These are phyloP conservation scores for Murraya koenigii DNA, from an alignment of 345 rosid genomes.

Conservation along the genomic window DNA sequence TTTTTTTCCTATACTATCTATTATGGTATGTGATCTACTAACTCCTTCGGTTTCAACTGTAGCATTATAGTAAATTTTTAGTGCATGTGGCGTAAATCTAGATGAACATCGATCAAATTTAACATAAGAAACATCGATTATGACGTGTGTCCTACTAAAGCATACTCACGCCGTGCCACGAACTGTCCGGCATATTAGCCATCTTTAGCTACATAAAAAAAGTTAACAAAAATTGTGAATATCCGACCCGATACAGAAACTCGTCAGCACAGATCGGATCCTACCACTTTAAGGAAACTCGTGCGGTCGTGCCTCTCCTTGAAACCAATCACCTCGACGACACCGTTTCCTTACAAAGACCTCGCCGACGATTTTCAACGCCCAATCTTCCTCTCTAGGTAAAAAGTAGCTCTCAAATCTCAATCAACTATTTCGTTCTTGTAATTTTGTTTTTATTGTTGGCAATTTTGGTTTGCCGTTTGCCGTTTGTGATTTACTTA, in stretches of 20 bases:
- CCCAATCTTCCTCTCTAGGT: not conserved
- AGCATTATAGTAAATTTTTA: too few species aligned
- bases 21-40: too few species aligned
- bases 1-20: too few species aligned
- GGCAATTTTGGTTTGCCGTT: not conserved
- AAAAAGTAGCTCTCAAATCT: not conserved
- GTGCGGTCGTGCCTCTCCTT: not conserved
- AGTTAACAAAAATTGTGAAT: too few species aligned
- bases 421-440: not conserved
- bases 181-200: too few species aligned
- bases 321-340: not conserved
- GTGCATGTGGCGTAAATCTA: too few species aligned
- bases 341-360: not conserved
- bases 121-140: too few species aligned
- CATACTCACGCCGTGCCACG: too few species aligned
- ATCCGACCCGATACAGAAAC: not conserved
- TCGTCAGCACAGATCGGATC: not conserved
- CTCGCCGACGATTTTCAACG: not conserved
- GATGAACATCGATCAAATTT: too few species aligned
- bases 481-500: not conserved
- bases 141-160: too few species aligned
- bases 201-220: too few species aligned
- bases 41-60: too few species aligned
- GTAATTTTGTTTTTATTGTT: not conserved
- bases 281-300: not conserved